phyloP scores from a whole-genome alignment of 805 yeast genomes.

The Cyberlindnera subsufficiens region DNA sequence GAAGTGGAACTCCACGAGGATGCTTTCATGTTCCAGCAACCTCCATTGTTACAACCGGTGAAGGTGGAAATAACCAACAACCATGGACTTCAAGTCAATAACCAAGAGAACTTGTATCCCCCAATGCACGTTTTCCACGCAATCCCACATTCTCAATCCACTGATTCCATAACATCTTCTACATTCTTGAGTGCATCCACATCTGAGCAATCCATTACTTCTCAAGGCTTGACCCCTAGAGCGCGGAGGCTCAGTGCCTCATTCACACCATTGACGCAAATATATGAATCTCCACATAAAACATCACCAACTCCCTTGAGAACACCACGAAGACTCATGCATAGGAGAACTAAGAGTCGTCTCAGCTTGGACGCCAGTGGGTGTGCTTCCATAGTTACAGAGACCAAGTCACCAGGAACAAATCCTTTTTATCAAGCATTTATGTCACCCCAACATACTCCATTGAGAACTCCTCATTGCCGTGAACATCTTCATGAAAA shows the following conservation, averaged over 20 bases:
- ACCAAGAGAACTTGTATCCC: constrained; percentile 12
- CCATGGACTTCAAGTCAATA: neutral
- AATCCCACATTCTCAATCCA: constrained; percentile 26
- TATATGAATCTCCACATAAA: constrained; percentile 12
- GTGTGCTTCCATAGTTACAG: constrained; percentile 16
- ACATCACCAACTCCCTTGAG: constrained; percentile 3
- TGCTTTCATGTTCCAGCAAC: neutral
- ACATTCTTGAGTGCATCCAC: constrained; percentile 24
- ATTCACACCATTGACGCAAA: constrained; percentile 13
- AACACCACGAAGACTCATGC: constrained; percentile 21
- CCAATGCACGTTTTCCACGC: constrained; percentile 14
- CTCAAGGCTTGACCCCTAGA: constrained; percentile 24
- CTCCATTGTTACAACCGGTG: neutral
- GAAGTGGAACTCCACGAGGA: constrained; percentile 1
- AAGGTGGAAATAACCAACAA: neutral
- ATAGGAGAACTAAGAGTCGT: constrained; percentile 35
- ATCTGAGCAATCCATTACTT: constrained; percentile 20
- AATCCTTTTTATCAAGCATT: constrained; percentile 42
- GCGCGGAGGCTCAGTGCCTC: constrained; percentile 25
- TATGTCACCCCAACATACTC: constrained; percentile 33
- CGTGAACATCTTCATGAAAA: no score
- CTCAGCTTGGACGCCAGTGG: constrained; percentile 31
- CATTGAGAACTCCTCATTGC: constrained; percentile 20
- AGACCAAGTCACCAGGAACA: constrained; percentile 31
- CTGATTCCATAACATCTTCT: constrained; percentile 23